A percentile compares a stretch with the other conserved stretches of the same genome.
phyloP scores from a whole-genome alignment of 345 rosid species.

The Acer yangbiense region DNA sequence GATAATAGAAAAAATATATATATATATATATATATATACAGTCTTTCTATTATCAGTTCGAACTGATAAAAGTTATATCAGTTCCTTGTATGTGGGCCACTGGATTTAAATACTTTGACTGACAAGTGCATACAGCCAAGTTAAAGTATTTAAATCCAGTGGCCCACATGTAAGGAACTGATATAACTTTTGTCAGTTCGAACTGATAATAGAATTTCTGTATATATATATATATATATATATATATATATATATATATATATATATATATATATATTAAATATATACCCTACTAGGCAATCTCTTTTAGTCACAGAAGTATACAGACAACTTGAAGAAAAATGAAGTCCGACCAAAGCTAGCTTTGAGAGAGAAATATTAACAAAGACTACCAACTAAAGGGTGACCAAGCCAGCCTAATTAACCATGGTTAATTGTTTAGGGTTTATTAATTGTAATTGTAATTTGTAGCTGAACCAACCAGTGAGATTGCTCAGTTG shows the following conservation, averaged over 20 bases:
- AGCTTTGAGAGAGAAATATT: neutral
- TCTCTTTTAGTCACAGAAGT: conserved; percentile 21
- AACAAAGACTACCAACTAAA: neutral
- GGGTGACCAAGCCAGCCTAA: neutral
- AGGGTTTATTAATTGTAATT: neutral
- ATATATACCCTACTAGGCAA: conserved; percentile 12
- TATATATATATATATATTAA: neutral
- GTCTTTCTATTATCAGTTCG: too few relatives aligned
- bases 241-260: neutral
- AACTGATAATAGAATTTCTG: too few relatives aligned
- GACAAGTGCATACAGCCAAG: too few relatives aligned
- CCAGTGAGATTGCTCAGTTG: neutral
- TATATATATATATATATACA: neutral
- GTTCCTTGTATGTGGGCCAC: too few relatives aligned
- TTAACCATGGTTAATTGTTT: conserved; percentile 25
- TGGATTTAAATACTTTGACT: too few relatives aligned
- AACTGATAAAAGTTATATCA: too few relatives aligned
- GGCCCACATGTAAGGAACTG: too few relatives aligned
- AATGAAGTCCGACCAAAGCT: conserved; percentile 20
- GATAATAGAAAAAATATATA: too few relatives aligned
- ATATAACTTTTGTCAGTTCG: too few relatives aligned
- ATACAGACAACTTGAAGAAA: conserved; percentile 28
- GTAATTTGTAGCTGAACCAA: neutral
- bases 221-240: too few relatives aligned
- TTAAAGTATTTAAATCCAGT: too few relatives aligned